A percentile compares a stretch with the other conserved stretches of the same genome.
These are phyloP conservation scores for Aspergillus homomorphus DNA, from an alignment of 495 filamentous ascomycete species.

Conservation along the genomic window DNA sequence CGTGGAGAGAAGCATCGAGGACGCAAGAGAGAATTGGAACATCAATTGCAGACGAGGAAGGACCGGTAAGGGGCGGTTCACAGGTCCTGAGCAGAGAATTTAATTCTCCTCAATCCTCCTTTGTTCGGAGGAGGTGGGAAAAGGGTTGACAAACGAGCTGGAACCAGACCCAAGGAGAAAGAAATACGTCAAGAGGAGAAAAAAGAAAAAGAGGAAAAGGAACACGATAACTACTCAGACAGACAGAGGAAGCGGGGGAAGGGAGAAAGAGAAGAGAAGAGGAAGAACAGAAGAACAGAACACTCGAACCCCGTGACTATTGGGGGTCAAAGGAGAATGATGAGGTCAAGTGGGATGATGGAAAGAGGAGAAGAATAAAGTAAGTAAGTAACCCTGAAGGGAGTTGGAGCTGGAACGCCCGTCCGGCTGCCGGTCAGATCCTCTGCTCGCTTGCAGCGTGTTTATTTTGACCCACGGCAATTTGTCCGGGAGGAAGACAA, in stretches of 20 bases:
- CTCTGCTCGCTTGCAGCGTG: constrained; percentile 25
- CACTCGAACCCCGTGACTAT: constrained; percentile 1
- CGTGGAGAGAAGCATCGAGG: constrained; percentile 14
- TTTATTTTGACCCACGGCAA: constrained; percentile 44
- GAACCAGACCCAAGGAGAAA: constrained; percentile 9
- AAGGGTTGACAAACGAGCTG: constrained; percentile 14
- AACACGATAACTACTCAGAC: constrained; percentile 4
- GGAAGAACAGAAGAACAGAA: background rate
- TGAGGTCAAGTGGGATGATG: constrained; percentile 7
- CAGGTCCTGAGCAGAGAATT: background rate
- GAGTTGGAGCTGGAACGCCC: background rate
- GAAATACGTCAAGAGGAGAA: constrained; percentile 25
- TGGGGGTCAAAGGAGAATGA: background rate
- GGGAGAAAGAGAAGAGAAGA: background rate
- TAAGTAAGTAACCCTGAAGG: background rate
- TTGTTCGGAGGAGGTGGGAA: constrained; percentile 7
- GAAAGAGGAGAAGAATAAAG: background rate
- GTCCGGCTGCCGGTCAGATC: constrained; percentile 8
- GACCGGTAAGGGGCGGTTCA: background rate
- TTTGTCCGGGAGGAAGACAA: constrained; percentile 21
- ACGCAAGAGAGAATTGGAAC: constrained; percentile 7
- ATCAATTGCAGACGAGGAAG: constrained; percentile 15
- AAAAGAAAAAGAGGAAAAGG: constrained; percentile 10
- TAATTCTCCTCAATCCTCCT: constrained; percentile 8
- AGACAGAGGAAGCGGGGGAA: constrained; percentile 10